Evolutionary conservation across 164 flowering plant species (phyloP).

Genomic region (Magnolia changhungtana): DNA sequence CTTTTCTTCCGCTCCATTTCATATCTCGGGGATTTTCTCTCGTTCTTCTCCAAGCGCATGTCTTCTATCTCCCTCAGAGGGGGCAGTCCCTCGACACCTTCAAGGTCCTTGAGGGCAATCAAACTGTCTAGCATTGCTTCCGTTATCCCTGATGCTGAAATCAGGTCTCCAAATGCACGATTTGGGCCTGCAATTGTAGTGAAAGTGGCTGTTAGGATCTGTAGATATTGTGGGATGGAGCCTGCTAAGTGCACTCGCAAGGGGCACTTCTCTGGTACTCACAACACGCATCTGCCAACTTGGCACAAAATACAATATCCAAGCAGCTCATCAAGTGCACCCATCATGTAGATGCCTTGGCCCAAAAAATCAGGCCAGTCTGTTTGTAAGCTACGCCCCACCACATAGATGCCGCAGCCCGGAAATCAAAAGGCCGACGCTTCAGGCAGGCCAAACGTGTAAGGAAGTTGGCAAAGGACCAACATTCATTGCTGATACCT

Average conservation of each 20-base stretch:
- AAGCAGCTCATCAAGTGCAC: not conserved
- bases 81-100: constrained; percentile 74
- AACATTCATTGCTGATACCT: too few relatives aligned
- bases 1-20: constrained; percentile 83
- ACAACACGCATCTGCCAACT: not conserved
- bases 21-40: constrained; percentile 51
- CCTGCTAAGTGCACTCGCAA: not conserved
- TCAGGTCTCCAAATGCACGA: constrained; percentile 95
- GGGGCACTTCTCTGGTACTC: not conserved
- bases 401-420: too few relatives aligned
- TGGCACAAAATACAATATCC: not conserved
- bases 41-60: constrained; percentile 55
- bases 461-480: too few relatives aligned
- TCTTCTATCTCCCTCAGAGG: constrained; percentile 79
- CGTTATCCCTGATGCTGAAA: constrained; percentile 89
- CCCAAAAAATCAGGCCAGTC: too few relatives aligned
- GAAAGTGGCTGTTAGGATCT: not conserved
- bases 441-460: too few relatives aligned
- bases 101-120: constrained; percentile 75
- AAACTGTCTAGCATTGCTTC: constrained; percentile 89
- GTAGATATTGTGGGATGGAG: not conserved
- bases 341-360: too few relatives aligned
- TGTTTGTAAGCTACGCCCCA: too few relatives aligned
- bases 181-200: constrained; percentile 57
- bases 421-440: too few relatives aligned